A percentile compares a stretch with the other conserved stretches of the same genome.
Conservation (phyloP, 495 filamentous ascomycete genomes). For the Penicillium pulvis region DNA sequence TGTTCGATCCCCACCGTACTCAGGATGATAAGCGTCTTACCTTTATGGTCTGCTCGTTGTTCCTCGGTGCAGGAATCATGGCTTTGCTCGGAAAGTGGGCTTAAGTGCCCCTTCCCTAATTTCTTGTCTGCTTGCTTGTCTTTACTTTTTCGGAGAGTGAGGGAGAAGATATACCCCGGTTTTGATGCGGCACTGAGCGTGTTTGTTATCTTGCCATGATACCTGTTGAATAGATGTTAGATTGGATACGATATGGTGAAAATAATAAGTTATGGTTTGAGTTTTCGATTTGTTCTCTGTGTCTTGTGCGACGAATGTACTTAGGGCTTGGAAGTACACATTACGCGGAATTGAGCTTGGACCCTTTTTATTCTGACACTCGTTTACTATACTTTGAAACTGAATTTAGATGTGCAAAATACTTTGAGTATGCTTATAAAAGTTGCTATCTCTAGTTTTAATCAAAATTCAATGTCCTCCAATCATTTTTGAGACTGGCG, state of each 20-base stretch:
- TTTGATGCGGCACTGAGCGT: not conserved
- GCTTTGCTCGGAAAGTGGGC: slow-evolving; percentile 46
- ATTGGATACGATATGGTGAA: not conserved
- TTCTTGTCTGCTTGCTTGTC: not conserved
- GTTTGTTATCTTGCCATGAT: not conserved
- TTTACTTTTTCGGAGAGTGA: not conserved
- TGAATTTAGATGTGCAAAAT: not conserved
- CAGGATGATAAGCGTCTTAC: slow-evolving; percentile 33
- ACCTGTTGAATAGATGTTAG: not conserved
- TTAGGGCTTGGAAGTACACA: not conserved
- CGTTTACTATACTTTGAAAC: not conserved
- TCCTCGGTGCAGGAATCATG: slow-evolving; percentile 43
- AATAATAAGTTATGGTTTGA: not conserved
- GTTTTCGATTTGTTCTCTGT: not conserved
- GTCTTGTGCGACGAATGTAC: not conserved
- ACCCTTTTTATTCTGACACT: not conserved
- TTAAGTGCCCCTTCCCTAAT: slow-evolving; percentile 7
- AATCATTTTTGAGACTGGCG: not conserved
- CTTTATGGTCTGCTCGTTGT: slow-evolving; percentile 37
- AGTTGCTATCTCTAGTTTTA: too few relatives aligned
- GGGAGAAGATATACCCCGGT: slow-evolving; percentile 2
- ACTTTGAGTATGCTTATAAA: too few relatives aligned
- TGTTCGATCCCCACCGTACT: slow-evolving; percentile 43
- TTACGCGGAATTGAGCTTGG: not conserved
- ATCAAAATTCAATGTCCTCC: too few relatives aligned